phyloP scores from a whole-genome alignment of 306 rosid species.

The Quercus alba region DNA sequence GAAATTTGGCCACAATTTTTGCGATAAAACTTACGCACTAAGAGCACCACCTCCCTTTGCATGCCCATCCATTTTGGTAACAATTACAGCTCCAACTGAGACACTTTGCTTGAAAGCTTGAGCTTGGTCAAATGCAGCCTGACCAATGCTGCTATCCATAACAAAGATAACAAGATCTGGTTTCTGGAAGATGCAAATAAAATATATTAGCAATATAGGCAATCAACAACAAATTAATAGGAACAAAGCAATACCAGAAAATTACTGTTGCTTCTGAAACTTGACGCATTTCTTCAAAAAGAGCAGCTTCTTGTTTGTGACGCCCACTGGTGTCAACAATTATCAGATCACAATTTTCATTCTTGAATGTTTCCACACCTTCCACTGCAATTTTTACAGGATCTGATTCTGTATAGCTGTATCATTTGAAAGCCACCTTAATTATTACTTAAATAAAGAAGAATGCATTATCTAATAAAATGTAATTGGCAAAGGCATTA shows the following conservation, averaged over 20 bases:
- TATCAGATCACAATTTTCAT: conserved; percentile 81
- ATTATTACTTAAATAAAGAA: conserved; percentile 15
- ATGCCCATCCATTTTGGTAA: conserved; percentile 86
- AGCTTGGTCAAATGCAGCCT: conserved; percentile 90
- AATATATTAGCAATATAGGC: conserved; percentile 12
- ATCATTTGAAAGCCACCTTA: conserved; percentile 9
- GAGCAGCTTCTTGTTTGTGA: conserved; percentile 86
- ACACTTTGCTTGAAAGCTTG: conserved; percentile 81
- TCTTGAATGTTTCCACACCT: conserved; percentile 77
- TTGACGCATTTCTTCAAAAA: conserved; percentile 94
- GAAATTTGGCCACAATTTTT: conserved; percentile 6
- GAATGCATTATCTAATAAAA: neutral
- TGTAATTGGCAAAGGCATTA: neutral
- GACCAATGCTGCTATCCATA: conserved; percentile 92
- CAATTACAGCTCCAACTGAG: conserved; percentile 80
- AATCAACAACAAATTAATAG: neutral
- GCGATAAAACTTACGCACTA: conserved; percentile 61
- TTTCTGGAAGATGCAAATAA: conserved; percentile 49
- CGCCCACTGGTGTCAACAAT: conserved; percentile 90
- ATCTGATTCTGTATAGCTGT: conserved; percentile 77
- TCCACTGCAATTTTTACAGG: conserved; percentile 80
- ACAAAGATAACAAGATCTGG: conserved; percentile 89
- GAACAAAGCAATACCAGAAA: conserved; percentile 19
- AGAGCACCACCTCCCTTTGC: conserved; percentile 93
- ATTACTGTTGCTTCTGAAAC: conserved; percentile 89